Conservation (phyloP, 2,329 filamentous ascomycete genomes). For the Colletotrichum sp. region DNA sequence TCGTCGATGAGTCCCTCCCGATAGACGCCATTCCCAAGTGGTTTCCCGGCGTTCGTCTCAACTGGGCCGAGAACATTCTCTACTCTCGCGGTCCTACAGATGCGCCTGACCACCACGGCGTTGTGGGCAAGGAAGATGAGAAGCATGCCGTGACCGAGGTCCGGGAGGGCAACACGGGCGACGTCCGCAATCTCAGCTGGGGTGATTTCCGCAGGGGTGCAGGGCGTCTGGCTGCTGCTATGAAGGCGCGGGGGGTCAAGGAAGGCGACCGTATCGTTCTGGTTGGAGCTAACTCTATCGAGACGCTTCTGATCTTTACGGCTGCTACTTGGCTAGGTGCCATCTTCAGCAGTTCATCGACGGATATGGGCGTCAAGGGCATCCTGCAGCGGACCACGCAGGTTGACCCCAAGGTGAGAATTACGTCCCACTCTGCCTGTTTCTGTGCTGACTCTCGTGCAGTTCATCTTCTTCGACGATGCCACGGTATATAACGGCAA, state of each 20-base stretch:
- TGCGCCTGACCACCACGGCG: constrained; percentile 52
- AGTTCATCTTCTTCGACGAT: constrained; percentile 83
- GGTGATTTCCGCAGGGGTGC: constrained; percentile 64
- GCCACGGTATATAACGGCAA: constrained; percentile 81
- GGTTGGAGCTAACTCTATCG: constrained; percentile 75
- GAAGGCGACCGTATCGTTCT: constrained; percentile 78
- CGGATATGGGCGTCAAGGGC: constrained; percentile 83
- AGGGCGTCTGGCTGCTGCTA: constrained; percentile 65
- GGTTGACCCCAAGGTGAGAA: constrained; percentile 69
- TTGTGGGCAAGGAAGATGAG: constrained; percentile 68
- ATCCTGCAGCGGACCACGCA: constrained; percentile 77
- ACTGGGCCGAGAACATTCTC: constrained; percentile 82
- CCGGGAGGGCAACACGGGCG: constrained; percentile 63
- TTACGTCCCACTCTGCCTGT: not conserved
- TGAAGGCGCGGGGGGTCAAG: constrained; percentile 67
- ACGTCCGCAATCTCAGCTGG: constrained; percentile 67
- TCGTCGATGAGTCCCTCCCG: constrained; percentile 71
- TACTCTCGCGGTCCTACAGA: constrained; percentile 54
- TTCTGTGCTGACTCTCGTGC: not conserved
- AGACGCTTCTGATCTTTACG: constrained; percentile 74
- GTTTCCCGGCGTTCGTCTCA: constrained; percentile 77
- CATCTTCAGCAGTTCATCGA: constrained; percentile 77
- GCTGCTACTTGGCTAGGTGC: constrained; percentile 74
- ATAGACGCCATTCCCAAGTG: constrained; percentile 77
- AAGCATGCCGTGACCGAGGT: constrained; percentile 76